Evolutionary conservation across 805 yeast species (phyloP).

Genomic region (Cyberlindnera maritima): DNA sequence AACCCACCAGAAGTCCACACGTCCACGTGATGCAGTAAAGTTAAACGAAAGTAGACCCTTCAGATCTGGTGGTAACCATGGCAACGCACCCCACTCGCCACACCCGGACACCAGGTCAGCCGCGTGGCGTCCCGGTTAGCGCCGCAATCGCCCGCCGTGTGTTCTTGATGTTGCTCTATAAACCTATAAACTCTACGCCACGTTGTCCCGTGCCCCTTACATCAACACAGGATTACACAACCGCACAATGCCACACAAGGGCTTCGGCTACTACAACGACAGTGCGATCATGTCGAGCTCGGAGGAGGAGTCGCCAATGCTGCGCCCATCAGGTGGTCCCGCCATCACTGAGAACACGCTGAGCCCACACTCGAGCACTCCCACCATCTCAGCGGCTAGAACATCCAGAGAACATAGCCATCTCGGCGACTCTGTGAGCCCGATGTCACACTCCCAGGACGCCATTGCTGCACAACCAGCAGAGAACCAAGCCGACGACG

Average conservation of each 20-base stretch:
- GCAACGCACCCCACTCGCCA: not conserved
- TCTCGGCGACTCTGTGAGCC: constrained; percentile 2
- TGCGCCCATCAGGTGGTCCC: constrained; percentile 16
- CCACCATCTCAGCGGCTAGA: constrained; percentile 2
- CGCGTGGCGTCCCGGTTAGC: constrained; percentile 2
- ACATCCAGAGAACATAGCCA: not conserved
- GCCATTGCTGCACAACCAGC: not conserved
- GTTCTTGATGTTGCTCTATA: not conserved
- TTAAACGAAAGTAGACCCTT: too few species aligned
- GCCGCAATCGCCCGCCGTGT: constrained; percentile 5
- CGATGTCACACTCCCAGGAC: constrained; percentile 3
- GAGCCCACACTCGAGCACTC: constrained; percentile 1
- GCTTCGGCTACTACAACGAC: constrained; percentile 18
- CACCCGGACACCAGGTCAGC: not conserved
- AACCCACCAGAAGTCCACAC: too few species aligned
- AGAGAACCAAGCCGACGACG: not conserved
- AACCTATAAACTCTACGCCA: not conserved
- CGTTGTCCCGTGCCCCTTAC: too few species aligned
- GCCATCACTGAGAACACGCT: not conserved
- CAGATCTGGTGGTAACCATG: too few species aligned
- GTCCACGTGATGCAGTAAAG: too few species aligned
- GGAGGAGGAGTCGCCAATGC: constrained; percentile 22
- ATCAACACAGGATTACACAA: not conserved
- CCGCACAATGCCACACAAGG: constrained; percentile 1
- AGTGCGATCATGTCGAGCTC: constrained; percentile 26